These are phyloP conservation scores for Lyophyllum shimeji DNA, from an alignment of 768 basidiomycete genomes.

Conservation along the genomic window DNA sequence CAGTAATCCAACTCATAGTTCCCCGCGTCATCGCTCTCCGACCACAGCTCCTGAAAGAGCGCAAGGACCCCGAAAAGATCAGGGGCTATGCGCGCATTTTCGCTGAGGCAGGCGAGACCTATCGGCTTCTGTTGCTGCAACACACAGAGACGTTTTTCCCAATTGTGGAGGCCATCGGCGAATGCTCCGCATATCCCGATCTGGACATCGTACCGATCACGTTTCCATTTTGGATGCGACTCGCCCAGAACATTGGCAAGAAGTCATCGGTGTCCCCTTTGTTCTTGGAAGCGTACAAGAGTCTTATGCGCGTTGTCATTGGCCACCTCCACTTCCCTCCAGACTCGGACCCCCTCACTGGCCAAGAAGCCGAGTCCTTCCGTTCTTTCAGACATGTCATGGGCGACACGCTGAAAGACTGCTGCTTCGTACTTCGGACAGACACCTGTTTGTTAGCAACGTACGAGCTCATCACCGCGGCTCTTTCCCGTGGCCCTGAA, in stretches of 20 bases:
- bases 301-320: slow-evolving; percentile 85
- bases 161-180: slow-evolving; percentile 90
- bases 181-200: slow-evolving; percentile 89
- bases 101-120: slow-evolving; percentile 97
- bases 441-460: slow-evolving; percentile 80
- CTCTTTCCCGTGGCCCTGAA: slow-evolving; percentile 60
- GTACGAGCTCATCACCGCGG: slow-evolving; percentile 76
- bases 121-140: slow-evolving; percentile 82
- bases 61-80: slow-evolving; percentile 85
- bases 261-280: slow-evolving; percentile 68
- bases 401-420: slow-evolving; percentile 99
- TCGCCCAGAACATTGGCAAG: slow-evolving; percentile 88
- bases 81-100: slow-evolving; percentile 90
- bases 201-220: slow-evolving; percentile 97
- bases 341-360: slow-evolving; percentile 60
- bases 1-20: slow-evolving; percentile 83
- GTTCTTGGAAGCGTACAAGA: slow-evolving; percentile 79
- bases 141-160: slow-evolving; percentile 94
- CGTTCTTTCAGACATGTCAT: slow-evolving; percentile 95
- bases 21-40: slow-evolving; percentile 80
- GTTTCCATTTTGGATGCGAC: slow-evolving; percentile 97
- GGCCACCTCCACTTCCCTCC: slow-evolving; percentile 88
- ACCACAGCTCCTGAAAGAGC: slow-evolving; percentile 53
- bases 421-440: slow-evolving; percentile 90
- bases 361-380: slow-evolving; percentile 92